phyloP scores from a whole-genome alignment of 2,329 filamentous ascomycete genomes.

The Emmonsiellopsis sp. region DNA sequence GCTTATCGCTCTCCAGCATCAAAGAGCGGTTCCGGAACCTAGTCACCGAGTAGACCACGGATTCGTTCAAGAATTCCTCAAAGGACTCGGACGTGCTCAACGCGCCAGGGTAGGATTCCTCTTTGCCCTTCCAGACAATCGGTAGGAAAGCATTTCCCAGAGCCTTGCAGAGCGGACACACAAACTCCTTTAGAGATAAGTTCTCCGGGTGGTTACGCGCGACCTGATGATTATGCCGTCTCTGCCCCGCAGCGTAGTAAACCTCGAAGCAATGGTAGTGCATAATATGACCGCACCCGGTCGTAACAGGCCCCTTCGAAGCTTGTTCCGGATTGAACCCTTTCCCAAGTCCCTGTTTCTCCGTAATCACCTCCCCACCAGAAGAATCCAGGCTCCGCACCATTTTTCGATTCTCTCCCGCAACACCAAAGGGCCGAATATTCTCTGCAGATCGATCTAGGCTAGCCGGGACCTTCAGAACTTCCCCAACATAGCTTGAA shows the following conservation, averaged over 20 bases:
- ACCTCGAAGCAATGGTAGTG: constrained; percentile 92
- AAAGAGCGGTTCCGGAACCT: constrained; percentile 41
- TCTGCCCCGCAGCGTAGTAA: constrained; percentile 74
- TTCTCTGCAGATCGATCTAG: constrained; percentile 78
- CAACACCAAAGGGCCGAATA: constrained; percentile 81
- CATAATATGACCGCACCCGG: constrained; percentile 97
- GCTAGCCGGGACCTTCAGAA: constrained; percentile 64
- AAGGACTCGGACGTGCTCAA: constrained; percentile 55
- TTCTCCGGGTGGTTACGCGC: constrained; percentile 87
- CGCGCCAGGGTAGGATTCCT: constrained; percentile 71
- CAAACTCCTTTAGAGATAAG: constrained; percentile 72
- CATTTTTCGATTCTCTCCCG: constrained; percentile 71
- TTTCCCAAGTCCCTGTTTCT: constrained; percentile 77
- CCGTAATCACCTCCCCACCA: constrained; percentile 61
- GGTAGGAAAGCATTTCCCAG: constrained; percentile 91
- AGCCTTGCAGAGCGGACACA: constrained; percentile 94
- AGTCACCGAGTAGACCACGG: constrained; percentile 43
- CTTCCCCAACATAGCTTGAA: constrained; percentile 75
- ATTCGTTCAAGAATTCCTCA: constrained; percentile 57
- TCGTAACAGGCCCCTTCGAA: constrained; percentile 68
- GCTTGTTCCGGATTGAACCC: constrained; percentile 68
- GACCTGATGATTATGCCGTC: constrained; percentile 85
- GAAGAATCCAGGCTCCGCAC: constrained; percentile 67
- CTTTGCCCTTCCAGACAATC: constrained; percentile 88
- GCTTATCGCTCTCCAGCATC: constrained; percentile 27